Evolutionary conservation across 345 rosid species (phyloP).

Genomic region (Salix viminalis): DNA sequence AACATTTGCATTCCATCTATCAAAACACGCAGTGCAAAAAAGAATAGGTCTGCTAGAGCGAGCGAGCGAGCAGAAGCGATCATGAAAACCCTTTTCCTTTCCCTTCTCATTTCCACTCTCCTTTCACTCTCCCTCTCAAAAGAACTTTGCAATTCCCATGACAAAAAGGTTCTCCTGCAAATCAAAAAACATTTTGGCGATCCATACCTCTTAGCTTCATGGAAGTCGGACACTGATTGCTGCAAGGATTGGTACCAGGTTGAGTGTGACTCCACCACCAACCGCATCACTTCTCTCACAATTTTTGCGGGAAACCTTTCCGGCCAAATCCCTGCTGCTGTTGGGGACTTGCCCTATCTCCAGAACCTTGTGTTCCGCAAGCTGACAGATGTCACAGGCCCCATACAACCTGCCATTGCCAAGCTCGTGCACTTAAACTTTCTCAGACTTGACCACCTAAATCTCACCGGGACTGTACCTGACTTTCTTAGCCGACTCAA

Average conservation of each 20-base stretch:
- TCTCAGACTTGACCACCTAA: constrained; percentile 54
- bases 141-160: constrained; percentile 49
- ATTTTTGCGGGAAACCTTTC: constrained; percentile 52
- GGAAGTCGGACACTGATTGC: constrained; percentile 63
- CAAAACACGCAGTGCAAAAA: not conserved
- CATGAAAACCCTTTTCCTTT: constrained; percentile 18
- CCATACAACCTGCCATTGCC: constrained; percentile 49
- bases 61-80: not conserved
- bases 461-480: constrained; percentile 54
- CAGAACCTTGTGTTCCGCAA: constrained; percentile 45
- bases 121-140: constrained; percentile 24
- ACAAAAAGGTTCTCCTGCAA: constrained; percentile 58
- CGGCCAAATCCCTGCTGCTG: constrained; percentile 50
- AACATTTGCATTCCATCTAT: not conserved
- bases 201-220: constrained; percentile 67
- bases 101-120: constrained; percentile 29
- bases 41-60: not conserved
- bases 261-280: constrained; percentile 49
- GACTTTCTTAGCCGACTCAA: constrained; percentile 44
- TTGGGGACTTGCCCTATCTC: constrained; percentile 66
- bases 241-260: constrained; percentile 63
- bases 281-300: constrained; percentile 56
- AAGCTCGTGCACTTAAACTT: constrained; percentile 48
- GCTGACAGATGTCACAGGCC: constrained; percentile 58
- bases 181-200: constrained; percentile 54